Conservation (phyloP, 192 early-diverging fungal genomes). For the Coemansia sp. region DNA sequence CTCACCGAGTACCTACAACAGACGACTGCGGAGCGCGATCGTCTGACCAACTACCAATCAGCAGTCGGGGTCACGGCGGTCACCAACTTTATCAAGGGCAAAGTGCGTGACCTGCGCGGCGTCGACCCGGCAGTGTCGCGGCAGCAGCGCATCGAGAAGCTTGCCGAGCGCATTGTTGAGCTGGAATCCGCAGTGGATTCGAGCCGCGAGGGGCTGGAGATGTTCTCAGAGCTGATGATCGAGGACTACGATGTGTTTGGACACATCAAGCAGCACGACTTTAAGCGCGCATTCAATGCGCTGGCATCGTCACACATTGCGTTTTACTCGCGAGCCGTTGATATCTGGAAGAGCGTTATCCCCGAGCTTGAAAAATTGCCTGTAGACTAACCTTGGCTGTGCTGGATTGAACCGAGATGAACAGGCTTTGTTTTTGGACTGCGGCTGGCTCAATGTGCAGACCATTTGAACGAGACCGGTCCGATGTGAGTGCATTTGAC, state of each 20-base stretch:
- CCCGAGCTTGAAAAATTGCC: slow-evolving; percentile 73
- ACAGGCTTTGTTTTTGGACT: too few relatives aligned
- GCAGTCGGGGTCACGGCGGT: slow-evolving; percentile 60
- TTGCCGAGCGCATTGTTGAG: slow-evolving; percentile 72
- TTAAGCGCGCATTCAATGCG: slow-evolving; percentile 71
- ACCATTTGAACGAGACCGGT: too few relatives aligned
- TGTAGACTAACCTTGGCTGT: slow-evolving; percentile 24
- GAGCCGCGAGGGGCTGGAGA: slow-evolving; percentile 66
- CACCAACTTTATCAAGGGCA: slow-evolving; percentile 80
- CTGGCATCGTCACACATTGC: slow-evolving; percentile 79
- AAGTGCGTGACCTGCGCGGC: slow-evolving; percentile 85
- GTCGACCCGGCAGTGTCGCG: slow-evolving; percentile 79
- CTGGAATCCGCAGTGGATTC: slow-evolving; percentile 77
- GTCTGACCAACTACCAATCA: slow-evolving; percentile 58
- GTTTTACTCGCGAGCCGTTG: slow-evolving; percentile 70
- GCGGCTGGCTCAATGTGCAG: too few relatives aligned
- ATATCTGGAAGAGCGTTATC: slow-evolving; percentile 83
- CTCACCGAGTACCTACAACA: slow-evolving; percentile 75
- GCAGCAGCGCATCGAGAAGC: slow-evolving; percentile 73
- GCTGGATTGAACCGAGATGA: too few relatives aligned
- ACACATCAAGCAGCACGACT: slow-evolving; percentile 73
- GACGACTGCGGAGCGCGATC: slow-evolving; percentile 68
- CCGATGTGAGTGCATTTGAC: too few relatives aligned
- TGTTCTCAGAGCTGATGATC: slow-evolving; percentile 74
- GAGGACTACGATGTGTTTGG: slow-evolving; percentile 87